phyloP scores from a whole-genome alignment of 163 green algal genomes.

The Picocystis sp. region DNA sequence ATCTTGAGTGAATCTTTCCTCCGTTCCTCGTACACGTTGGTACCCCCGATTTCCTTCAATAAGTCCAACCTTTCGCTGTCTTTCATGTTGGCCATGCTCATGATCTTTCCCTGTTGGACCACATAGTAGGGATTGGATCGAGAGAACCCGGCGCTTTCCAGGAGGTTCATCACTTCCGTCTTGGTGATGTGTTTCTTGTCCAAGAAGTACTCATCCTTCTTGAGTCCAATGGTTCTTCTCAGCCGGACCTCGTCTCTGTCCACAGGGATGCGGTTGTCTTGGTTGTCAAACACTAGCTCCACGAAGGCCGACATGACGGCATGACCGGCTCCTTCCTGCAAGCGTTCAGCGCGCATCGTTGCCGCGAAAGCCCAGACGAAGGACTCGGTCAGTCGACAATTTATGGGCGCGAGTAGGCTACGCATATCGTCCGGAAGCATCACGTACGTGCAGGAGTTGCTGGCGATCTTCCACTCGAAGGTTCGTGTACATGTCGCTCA shows the following conservation, averaged over 20 bases:
- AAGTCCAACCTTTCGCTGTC: slow-evolving; percentile 80
- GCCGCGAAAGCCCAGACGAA: background rate
- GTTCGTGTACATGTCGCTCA: slow-evolving; percentile 69
- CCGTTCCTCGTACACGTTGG: slow-evolving; percentile 80
- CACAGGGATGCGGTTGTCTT: slow-evolving; percentile 74
- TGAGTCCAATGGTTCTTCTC: slow-evolving; percentile 65
- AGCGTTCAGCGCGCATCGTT: background rate
- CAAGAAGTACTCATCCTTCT: slow-evolving; percentile 92
- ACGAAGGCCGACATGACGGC: slow-evolving; percentile 76
- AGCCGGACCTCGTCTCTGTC: slow-evolving; percentile 81
- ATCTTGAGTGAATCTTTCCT: slow-evolving; percentile 65
- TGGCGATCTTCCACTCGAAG: slow-evolving; percentile 66
- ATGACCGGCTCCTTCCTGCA: slow-evolving; percentile 82
- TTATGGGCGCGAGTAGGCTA: background rate
- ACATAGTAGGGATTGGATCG: slow-evolving; percentile 96
- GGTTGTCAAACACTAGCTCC: slow-evolving; percentile 97
- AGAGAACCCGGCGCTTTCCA: slow-evolving; percentile 90
- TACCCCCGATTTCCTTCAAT: slow-evolving; percentile 95
- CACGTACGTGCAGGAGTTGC: slow-evolving; percentile 72
- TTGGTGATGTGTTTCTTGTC: slow-evolving; percentile 90
- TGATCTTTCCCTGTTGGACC: slow-evolving; percentile 90
- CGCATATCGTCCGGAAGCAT: background rate
- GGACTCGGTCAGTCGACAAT: background rate
- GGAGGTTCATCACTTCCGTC: slow-evolving; percentile 77
- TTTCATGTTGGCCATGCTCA: slow-evolving; percentile 59